Conservation (phyloP, 768 basidiomycete species). For the Amanita pallidorosea region DNA sequence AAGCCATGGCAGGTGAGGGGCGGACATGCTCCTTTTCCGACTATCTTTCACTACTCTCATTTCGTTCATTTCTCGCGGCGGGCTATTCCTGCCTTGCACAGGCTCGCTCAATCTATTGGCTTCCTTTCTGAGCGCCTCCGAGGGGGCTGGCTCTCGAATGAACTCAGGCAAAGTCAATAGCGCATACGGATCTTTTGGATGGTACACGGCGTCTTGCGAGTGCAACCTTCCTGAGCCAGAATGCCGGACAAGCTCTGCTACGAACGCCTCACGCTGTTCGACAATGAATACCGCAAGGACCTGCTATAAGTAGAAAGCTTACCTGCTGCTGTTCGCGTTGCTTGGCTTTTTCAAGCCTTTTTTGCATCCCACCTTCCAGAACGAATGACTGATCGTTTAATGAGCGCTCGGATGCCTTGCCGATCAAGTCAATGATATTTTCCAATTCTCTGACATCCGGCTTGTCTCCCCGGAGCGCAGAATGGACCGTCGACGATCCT, state of each 20-base stretch:
- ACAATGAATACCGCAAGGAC: conserved; percentile 6
- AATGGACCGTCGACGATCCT: conserved; percentile 16
- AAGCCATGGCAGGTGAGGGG: conserved; percentile 52
- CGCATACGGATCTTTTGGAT: conserved; percentile 38
- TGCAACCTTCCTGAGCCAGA: conserved; percentile 67
- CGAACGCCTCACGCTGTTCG: conserved; percentile 59
- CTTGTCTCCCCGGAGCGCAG: conserved; percentile 30
- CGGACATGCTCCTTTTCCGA: conserved; percentile 44
- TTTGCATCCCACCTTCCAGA: conserved; percentile 49
- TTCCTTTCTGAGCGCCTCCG: conserved; percentile 23
- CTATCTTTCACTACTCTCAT: conserved; percentile 22
- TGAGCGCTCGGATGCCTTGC: conserved; percentile 58
- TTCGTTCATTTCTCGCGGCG: conserved; percentile 6
- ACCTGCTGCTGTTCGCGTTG: conserved; percentile 59
- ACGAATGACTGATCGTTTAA: conserved; percentile 62
- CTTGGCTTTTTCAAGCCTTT: conserved; percentile 41
- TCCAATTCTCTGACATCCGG: conserved; percentile 50
- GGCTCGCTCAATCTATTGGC: conserved; percentile 47
- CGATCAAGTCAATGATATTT: conserved; percentile 58
- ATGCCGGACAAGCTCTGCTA: conserved; percentile 62
- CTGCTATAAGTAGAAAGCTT: conserved; percentile 7
- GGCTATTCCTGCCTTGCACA: conserved; percentile 33
- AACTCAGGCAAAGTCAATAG: conserved; percentile 53
- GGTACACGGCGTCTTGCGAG: conserved; percentile 66
- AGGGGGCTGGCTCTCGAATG: conserved; percentile 42